Evolutionary conservation across 2,329 filamentous ascomycete genomes (phyloP).

Genomic region (Penicillium crustosum): DNA sequence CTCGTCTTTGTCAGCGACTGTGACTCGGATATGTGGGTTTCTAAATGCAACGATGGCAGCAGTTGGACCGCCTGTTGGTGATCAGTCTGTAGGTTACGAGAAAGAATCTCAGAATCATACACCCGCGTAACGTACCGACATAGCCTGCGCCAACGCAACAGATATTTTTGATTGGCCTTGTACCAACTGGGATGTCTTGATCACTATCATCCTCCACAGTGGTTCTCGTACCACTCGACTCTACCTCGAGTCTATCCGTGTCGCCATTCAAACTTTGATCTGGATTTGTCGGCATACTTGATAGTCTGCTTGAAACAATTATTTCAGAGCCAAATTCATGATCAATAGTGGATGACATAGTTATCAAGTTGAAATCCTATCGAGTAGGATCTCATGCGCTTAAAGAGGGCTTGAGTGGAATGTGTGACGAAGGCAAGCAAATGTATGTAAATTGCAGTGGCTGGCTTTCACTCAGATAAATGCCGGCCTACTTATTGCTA

Average conservation of each 20-base stretch:
- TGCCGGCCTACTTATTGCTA: too few relatives aligned
- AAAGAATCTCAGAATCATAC: background rate
- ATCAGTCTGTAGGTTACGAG: background rate
- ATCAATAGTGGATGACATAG: background rate
- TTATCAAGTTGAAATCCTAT: background rate
- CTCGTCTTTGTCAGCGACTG: constrained; percentile 28
- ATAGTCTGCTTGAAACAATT: background rate
- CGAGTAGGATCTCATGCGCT: background rate
- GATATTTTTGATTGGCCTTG: constrained; percentile 17
- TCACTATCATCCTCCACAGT: background rate
- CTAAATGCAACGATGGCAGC: constrained; percentile 28
- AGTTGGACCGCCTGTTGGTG: constrained; percentile 20
- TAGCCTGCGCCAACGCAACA: constrained; percentile 30
- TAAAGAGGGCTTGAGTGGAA: background rate
- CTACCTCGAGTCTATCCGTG: constrained; percentile 2
- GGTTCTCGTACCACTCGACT: background rate
- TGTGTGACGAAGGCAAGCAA: background rate
- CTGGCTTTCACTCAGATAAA: too few relatives aligned
- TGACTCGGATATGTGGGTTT: constrained; percentile 30
- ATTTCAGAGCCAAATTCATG: background rate
- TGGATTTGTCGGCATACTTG: constrained; percentile 8
- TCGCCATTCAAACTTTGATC: constrained; percentile 8
- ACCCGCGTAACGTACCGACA: constrained; percentile 15
- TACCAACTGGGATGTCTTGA: background rate
- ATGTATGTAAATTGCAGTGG: background rate